A percentile compares a stretch with the other conserved stretches of the same genome.
Evolutionary conservation across 1,284 basidiomycete species (phyloP).

Genomic region (Cystobasidium slooffiae): DNA sequence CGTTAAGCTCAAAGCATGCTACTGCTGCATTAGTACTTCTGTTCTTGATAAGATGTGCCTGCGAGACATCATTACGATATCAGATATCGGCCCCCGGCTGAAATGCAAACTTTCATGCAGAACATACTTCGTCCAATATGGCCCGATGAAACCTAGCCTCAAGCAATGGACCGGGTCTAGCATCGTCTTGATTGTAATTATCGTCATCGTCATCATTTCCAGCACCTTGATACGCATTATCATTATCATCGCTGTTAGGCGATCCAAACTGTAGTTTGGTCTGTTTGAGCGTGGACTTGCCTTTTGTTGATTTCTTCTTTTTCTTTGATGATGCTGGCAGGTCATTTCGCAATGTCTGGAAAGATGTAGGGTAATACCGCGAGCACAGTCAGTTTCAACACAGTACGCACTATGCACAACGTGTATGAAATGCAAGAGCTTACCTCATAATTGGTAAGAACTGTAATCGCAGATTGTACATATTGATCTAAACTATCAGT

Average conservation of each 20-base stretch:
- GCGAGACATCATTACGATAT: constrained; percentile 65
- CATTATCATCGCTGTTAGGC: constrained; percentile 43
- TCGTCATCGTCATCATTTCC: constrained; percentile 19
- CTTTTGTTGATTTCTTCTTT: constrained; percentile 42
- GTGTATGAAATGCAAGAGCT: not conserved
- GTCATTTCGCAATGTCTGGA: constrained; percentile 67
- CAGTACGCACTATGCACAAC: constrained; percentile 60
- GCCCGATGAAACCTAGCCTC: constrained; percentile 64
- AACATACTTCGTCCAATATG: constrained; percentile 30
- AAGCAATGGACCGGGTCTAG: constrained; percentile 71
- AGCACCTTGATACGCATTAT: constrained; percentile 28
- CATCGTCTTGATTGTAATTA: constrained; percentile 58
- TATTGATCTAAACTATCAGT: constrained; percentile 54
- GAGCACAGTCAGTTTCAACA: too few relatives aligned
- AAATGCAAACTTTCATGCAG: constrained; percentile 43
- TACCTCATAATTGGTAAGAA: constrained; percentile 60
- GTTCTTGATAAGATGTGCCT: constrained; percentile 98
- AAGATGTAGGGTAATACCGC: too few relatives aligned
- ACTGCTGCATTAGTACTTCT: constrained; percentile 77
- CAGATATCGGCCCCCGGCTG: constrained; percentile 6
- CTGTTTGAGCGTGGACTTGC: constrained; percentile 22
- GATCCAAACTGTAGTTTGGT: constrained; percentile 22
- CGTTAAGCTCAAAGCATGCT: constrained; percentile 77
- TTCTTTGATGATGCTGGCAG: constrained; percentile 47
- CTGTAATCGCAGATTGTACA: constrained; percentile 73